These are phyloP conservation scores for Penicillium sp. DNA, from an alignment of 2,329 filamentous ascomycete species.

Conservation along the genomic window DNA sequence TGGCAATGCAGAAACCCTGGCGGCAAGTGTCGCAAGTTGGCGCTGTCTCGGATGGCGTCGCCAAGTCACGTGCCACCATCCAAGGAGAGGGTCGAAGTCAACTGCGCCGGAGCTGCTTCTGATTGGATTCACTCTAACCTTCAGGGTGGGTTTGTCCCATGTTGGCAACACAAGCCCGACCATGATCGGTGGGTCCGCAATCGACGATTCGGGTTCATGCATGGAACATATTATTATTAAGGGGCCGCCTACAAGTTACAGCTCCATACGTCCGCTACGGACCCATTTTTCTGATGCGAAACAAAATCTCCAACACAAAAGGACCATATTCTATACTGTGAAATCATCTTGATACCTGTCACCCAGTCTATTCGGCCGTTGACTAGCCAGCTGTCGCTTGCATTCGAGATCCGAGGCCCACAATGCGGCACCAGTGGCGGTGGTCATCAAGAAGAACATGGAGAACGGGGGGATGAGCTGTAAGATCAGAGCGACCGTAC, in stretches of 20 bases:
- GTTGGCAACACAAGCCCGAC: not conserved
- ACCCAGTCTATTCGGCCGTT: constrained; percentile 21
- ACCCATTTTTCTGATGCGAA: not conserved
- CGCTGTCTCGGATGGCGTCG: constrained; percentile 7
- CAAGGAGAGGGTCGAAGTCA: constrained; percentile 2
- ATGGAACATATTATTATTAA: not conserved
- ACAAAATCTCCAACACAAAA: not conserved
- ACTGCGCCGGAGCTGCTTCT: not conserved
- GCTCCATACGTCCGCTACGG: not conserved
- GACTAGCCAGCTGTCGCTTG: constrained; percentile 41
- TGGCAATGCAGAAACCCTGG: not conserved
- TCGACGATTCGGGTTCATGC: not conserved
- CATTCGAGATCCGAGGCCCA: constrained; percentile 82
- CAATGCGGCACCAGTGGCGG: constrained; percentile 78
- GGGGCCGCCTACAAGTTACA: not conserved
- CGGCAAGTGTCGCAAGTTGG: constrained; percentile 7
- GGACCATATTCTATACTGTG: constrained; percentile 19
- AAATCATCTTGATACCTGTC: constrained; percentile 42
- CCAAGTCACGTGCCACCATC: constrained; percentile 17
- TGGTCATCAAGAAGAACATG: constrained; percentile 93
- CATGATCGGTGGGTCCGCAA: not conserved
- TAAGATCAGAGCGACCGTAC: constrained; percentile 77
- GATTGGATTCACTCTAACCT: constrained; percentile 2
- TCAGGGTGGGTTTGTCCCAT: not conserved
- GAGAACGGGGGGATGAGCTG: constrained; percentile 87